Base-by-base conservation (phyloP, 1,284 basidiomycete species). In the Agaricales sp. region DNA sequence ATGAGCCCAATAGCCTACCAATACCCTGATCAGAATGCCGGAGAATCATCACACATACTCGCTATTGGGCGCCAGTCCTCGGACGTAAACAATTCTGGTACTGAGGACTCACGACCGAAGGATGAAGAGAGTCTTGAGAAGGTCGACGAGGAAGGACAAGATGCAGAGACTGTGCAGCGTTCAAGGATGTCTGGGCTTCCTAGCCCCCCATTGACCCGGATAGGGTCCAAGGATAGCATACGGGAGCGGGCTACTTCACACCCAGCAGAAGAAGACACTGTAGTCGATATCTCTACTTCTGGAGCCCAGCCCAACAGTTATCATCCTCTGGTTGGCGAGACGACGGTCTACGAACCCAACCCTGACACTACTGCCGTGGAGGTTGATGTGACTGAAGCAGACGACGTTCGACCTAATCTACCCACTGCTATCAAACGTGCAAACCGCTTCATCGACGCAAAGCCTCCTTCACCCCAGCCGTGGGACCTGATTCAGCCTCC, bases 401-500 rank as follows among this genome's bases (percentile, higher is more conserved):
- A n/a, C 11, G n/a, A 35, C 11, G n/a, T 35, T 8, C 30, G 11
- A n/a, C 8, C 30, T n/a, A 35, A 11, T 35, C 8, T 11, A n/a
- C 30, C 11, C n/a, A 11, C n/a, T 35, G n/a, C n/a, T n/a, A n/a
- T n/a, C n/a, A n/a, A n/a, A n/a, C n/a, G n/a, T n/a, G n/a, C 30
- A 35, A 35, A 35, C 30, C 30, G 30, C 11, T 35, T 11, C 30
- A 35, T 35, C 30, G 30, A 35, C 30, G 30, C 52, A 45, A 69
- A 70, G 49, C 59, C 69, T 19, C 62, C 70, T 19, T 73, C 77
- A 21, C 76, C 78, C 18, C 73, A 74, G 53, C 74, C 74, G 19
- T 84, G 82, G 81, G 82, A 82, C 46, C 62, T 71, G 30, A 58
- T 71, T n/a, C 68, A 70, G 25, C 74, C 73, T 4, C 73, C 75